Evolutionary conservation across 441 rosid genomes (phyloP).

Genomic region (Aquilaria agallochum): DNA sequence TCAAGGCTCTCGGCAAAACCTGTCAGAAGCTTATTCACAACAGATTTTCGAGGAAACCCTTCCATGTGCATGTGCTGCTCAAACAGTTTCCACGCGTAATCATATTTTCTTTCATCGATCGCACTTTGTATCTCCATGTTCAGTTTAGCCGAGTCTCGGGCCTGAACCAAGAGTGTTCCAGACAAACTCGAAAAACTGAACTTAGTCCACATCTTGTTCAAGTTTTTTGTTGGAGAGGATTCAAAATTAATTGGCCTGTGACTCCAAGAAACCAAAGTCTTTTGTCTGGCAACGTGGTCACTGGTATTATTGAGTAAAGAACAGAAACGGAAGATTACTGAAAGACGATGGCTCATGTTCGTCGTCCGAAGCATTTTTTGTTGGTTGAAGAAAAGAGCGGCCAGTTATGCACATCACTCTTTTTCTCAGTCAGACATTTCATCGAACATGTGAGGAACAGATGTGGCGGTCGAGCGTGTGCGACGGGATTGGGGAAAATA

Average conservation of each 20-base stretch:
- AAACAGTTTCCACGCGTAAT: slow-evolving; percentile 61
- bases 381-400: not conserved
- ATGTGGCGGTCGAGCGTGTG: too few relatives aligned
- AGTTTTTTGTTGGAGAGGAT: slow-evolving; percentile 10
- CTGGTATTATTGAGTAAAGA: slow-evolving; percentile 12
- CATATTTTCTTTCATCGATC: slow-evolving; percentile 41
- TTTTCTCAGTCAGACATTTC: slow-evolving; percentile 9
- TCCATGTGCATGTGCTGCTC: slow-evolving; percentile 81
- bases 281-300: slow-evolving; percentile 5
- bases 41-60: slow-evolving; percentile 73
- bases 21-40: slow-evolving; percentile 54
- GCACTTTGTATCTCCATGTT: slow-evolving; percentile 54
- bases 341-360: slow-evolving; percentile 22
- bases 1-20: slow-evolving; percentile 57
- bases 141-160: slow-evolving; percentile 72
- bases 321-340: slow-evolving; percentile 6
- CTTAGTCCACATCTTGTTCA: slow-evolving; percentile 1
- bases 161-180: slow-evolving; percentile 70
- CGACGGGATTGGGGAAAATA: too few relatives aligned
- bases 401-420: not conserved
- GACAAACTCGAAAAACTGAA: slow-evolving; percentile 35
- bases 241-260: slow-evolving; percentile 5
- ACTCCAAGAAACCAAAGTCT: slow-evolving; percentile 9
- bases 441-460: not conserved
- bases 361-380: slow-evolving; percentile 21